Base-by-base conservation (phyloP, 164 flowering plant genomes). In the Vitis amurensis region DNA sequence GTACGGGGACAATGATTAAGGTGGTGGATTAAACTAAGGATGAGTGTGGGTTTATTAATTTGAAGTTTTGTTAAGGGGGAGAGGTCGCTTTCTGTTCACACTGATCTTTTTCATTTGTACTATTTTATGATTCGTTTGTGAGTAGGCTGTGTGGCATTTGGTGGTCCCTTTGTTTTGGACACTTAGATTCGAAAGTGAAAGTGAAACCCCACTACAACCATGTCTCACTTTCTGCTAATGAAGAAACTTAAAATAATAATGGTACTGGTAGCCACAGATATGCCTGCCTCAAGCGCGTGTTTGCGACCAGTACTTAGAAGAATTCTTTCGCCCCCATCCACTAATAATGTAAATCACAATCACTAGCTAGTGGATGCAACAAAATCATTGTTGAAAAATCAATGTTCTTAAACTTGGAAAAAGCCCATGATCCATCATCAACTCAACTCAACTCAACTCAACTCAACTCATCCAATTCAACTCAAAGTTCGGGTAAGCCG, bases 161-260 rank as follows among this genome's bases (percentile, higher is more conserved):
- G 72, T 52, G 69, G 66, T 64, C 63, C 61, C 19, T 17, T 59
- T 30, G 60, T 44, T 37, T 64, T 59, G 31, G 37, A 48, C 2
- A 17, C 27, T 70, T 67, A 68, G 77, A 78, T 74, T 78, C 73
- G 72, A 71, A 63, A 71, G 75, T 71, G 77, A 78, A 78, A 74
- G 72, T 70, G 68, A 70, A 66, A 68, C 59, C 74, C 77, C 72
- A 78, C 75, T 71, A 51, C 50, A 55, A 10, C 55, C 62, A 29
- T 50, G 30, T 12, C 14, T 66, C 51, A 14, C 71, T 72, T 71
- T 66, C 50, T 59, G 50, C 63, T 57, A 56, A 50, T 69, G 51
- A 23, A 50, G 31, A 62, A 51, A 64, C 2, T 16, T 27, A 9
- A 11, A 27, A 10, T 19, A 31, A 16, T 69, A 44, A 62, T 62